Evolutionary conservation across 129 eudicot genomes (phyloP).

Genomic region (Centella asiatica): DNA sequence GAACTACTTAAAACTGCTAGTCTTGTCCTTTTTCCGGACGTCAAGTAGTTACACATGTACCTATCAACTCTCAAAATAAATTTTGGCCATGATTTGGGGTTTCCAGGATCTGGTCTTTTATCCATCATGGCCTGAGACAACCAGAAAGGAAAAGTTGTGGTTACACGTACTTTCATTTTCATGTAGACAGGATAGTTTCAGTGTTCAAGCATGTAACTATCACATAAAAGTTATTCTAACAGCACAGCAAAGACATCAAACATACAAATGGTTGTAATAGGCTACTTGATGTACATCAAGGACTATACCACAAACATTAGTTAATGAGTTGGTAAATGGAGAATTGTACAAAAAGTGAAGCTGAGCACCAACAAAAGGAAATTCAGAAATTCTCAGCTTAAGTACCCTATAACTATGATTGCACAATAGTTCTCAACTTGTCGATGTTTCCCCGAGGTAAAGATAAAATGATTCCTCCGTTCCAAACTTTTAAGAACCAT

Average conservation of each 20-base stretch:
- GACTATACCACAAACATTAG: too few relatives aligned
- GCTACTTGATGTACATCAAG: too few relatives aligned
- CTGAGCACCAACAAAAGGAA: constrained; percentile 5
- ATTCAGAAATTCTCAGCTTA: constrained; percentile 1
- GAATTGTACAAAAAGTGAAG: not conserved
- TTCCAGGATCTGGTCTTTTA: constrained; percentile 64
- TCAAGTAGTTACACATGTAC: constrained; percentile 77
- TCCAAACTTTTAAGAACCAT: too few relatives aligned
- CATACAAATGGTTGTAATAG: not conserved
- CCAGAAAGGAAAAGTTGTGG: not conserved
- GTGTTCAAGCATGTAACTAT: not conserved
- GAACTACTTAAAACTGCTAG: constrained; percentile 80
- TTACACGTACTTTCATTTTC: not conserved
- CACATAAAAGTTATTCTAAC: too few relatives aligned
- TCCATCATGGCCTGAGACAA: constrained; percentile 55
- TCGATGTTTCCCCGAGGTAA: too few relatives aligned
- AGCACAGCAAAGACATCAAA: not conserved
- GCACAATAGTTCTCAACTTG: not conserved
- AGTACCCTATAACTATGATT: not conserved
- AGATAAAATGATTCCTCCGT: too few relatives aligned
- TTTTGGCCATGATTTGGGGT: constrained; percentile 85
- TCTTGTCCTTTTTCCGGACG: constrained; percentile 74
- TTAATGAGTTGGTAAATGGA: too few relatives aligned
- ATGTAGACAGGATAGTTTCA: not conserved
- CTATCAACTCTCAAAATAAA: constrained; percentile 68